These are phyloP conservation scores for Lachnellula arida DNA, from an alignment of 2,329 filamentous ascomycete species.

Conservation along the genomic window DNA sequence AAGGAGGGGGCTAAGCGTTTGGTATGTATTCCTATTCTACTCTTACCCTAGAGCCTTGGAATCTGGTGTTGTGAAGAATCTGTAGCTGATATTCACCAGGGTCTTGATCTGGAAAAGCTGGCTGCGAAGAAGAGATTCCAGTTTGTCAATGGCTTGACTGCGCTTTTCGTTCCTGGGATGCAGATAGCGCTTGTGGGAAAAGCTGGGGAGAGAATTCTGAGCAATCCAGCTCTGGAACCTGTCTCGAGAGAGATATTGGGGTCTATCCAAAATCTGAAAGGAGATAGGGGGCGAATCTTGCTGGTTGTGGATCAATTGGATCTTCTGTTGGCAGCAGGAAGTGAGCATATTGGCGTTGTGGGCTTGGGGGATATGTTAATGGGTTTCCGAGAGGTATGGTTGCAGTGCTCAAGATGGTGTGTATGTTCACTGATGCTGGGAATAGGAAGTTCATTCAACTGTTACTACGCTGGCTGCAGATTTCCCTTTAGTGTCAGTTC, in stretches of 20 bases:
- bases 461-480: constrained; percentile 70
- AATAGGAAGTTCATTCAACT: constrained; percentile 57
- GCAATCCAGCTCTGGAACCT: constrained; percentile 11
- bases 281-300: constrained; percentile 39
- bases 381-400: constrained; percentile 55
- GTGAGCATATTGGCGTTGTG: constrained; percentile 39
- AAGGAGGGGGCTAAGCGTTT: constrained; percentile 62
- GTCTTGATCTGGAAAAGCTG: constrained; percentile 64
- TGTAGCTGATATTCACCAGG: constrained; percentile 39
- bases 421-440: constrained; percentile 6
- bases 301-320: constrained; percentile 65
- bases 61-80: neutral
- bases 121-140: constrained; percentile 55
- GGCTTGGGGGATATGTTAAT: constrained; percentile 54
- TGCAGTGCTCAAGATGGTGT: constrained; percentile 26
- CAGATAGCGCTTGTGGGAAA: neutral
- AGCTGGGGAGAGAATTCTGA: constrained; percentile 13
- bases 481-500: constrained; percentile 59
- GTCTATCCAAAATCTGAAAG: constrained; percentile 16
- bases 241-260: constrained; percentile 19
- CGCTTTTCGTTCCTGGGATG: constrained; percentile 21
- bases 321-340: constrained; percentile 55
- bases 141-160: constrained; percentile 64
- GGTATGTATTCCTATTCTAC: constrained; percentile 37
- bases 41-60: neutral